A percentile compares a stretch with the other conserved stretches of the same genome.
These are phyloP conservation scores for Adansonia grandidieri DNA, from an alignment of 441 rosid species.

Conservation along the genomic window DNA sequence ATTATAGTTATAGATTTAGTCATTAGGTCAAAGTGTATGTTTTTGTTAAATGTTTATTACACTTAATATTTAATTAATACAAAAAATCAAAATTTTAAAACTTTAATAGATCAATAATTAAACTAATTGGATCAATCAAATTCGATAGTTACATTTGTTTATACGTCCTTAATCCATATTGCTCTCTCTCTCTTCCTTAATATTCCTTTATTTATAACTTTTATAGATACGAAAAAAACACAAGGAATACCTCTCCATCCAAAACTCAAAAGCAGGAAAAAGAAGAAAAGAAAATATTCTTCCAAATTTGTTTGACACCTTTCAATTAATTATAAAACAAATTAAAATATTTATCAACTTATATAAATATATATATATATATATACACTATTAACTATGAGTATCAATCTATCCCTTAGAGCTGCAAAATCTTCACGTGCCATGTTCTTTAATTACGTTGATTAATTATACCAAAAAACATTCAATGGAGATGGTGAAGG, in stretches of 20 bases:
- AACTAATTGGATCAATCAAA: too few species aligned
- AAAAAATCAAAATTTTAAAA: too few species aligned
- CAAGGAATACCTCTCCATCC: constrained; percentile 32
- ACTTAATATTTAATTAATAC: too few species aligned
- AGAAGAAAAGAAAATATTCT: constrained; percentile 22
- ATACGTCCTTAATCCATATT: constrained; percentile 3
- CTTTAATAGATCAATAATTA: too few species aligned
- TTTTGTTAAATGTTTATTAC: too few species aligned
- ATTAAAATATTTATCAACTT: neutral
- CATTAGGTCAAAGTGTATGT: too few species aligned
- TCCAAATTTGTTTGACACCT: constrained; percentile 2
- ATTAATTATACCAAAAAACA: neutral
- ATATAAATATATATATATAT: neutral
- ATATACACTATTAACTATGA: neutral
- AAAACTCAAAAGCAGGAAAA: constrained; percentile 23
- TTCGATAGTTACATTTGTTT: too few species aligned
- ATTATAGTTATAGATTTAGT: too few species aligned
- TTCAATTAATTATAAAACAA: neutral
- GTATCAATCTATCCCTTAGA: neutral
- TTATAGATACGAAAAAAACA: constrained; percentile 30
- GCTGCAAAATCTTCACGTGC: neutral
- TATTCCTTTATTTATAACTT: constrained; percentile 19
- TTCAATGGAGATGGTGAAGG: too few species aligned
- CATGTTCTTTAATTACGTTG: neutral
- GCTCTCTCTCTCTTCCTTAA: neutral